Conservation (phyloP, 768 basidiomycete species). For the Russula earlei region DNA sequence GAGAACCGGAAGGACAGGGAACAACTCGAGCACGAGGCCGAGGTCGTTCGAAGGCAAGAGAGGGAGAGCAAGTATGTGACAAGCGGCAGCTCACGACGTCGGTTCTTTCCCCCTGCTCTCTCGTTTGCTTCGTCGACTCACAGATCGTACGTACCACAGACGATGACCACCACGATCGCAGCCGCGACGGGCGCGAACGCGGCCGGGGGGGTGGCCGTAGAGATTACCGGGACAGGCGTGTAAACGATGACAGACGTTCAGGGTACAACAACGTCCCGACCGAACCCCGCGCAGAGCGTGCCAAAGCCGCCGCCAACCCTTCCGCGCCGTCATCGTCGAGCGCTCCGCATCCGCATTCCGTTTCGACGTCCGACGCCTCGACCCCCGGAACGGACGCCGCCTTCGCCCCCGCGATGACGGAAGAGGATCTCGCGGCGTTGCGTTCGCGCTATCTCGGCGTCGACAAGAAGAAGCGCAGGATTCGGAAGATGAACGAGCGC, state of each 20-base stretch:
- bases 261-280: slow-evolving; percentile 68
- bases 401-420: slow-evolving; percentile 61
- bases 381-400: slow-evolving; percentile 32
- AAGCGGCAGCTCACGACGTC: slow-evolving; percentile 35
- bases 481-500: slow-evolving; percentile 89
- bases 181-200: slow-evolving; percentile 20
- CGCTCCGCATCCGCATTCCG: slow-evolving; percentile 17
- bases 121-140: not conserved
- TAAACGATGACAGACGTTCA: slow-evolving; percentile 24
- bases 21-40: slow-evolving; percentile 65
- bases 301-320: slow-evolving; percentile 33
- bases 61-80: slow-evolving; percentile 35
- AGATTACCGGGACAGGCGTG: slow-evolving; percentile 36
- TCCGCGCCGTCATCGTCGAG: slow-evolving; percentile 44
- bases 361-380: slow-evolving; percentile 10
- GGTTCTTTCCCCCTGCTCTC: slow-evolving; percentile 21
- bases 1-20: slow-evolving; percentile 52
- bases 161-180: slow-evolving; percentile 30
- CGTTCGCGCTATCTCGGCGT: slow-evolving; percentile 92
- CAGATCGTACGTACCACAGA: slow-evolving; percentile 23
- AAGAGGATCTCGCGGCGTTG: slow-evolving; percentile 71
- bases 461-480: slow-evolving; percentile 88
- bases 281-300: slow-evolving; percentile 71
- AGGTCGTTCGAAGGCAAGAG: slow-evolving; percentile 45
- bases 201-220: slow-evolving; percentile 20